Evolutionary conservation across 345 rosid genomes (phyloP).

Genomic region (Populus deltoides): DNA sequence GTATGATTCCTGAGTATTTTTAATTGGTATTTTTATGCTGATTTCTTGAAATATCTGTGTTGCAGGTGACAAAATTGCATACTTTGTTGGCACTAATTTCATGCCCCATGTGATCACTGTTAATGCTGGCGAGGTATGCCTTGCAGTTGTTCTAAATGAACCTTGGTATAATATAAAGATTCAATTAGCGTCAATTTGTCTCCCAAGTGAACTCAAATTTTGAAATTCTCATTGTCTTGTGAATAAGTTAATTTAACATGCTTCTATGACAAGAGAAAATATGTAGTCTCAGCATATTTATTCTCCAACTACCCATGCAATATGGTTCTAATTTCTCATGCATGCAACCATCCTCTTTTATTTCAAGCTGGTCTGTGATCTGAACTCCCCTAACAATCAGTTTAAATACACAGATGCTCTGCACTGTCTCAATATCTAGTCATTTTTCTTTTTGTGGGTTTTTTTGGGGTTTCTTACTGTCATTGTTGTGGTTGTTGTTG

Average conservation of each 20-base stretch:
- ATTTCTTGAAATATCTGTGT: conserved; percentile 11
- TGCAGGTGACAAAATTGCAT: conserved; percentile 52
- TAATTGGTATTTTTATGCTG: not conserved
- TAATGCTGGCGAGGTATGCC: conserved; percentile 83
- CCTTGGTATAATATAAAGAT: not conserved
- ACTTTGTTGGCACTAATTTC: conserved; percentile 66
- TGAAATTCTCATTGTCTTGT: not conserved
- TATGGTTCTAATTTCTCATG: not conserved
- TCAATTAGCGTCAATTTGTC: not conserved
- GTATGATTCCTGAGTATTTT: not conserved
- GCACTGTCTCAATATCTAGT: not conserved
- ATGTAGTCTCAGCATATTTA: not conserved
- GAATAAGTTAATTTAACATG: not conserved
- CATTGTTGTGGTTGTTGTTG: not conserved
- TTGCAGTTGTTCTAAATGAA: not conserved
- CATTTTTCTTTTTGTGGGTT: not conserved
- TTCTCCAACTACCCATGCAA: not conserved
- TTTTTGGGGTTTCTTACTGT: conserved; percentile 4
- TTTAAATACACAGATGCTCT: not conserved
- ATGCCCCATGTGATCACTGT: conserved; percentile 84
- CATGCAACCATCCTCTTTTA: not conserved
- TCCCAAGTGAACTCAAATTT: not conserved
- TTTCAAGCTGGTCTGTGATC: not conserved
- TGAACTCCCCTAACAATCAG: not conserved
- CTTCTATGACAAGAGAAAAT: not conserved